Evolutionary conservation across 2,329 filamentous ascomycete genomes (phyloP), one percentile per base, ranked within the genome.

Genomic region (Dactylellina leptospora): DNA sequence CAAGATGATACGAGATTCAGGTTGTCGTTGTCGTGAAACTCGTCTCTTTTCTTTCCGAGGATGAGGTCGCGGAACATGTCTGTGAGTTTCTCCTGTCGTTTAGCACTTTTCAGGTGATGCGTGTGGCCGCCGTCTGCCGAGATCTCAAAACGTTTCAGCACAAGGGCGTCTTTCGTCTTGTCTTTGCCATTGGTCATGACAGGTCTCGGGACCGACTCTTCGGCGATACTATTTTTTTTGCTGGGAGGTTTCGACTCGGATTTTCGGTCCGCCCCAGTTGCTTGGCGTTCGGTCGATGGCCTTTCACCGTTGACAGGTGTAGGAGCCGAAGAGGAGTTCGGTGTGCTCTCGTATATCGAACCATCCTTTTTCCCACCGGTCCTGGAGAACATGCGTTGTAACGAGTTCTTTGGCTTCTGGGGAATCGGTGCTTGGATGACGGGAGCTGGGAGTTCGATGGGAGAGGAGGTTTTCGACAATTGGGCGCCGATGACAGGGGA

Each of bases 1-100:
- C 93, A 97, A 76, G 87, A 93, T 25, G 93, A 95, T 82, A 97
- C 95, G 62, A 99, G 85, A 5, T 93, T 97, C 47, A 97, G 82
- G 78, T 91, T 87, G 73, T 95, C 90, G 25, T 85, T 84, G 74
- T 87, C 84, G 44, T 83, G 80, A 2, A 88, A 84, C 11, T 86
- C 84, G 13, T 86, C 84, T 78, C 90, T 90, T 81, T 91, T 93
- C 80, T 90, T 92, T 74, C 91, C 92, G 64, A 84, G 83, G 58
- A 97, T 85, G 76, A 97, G 86, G 76, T 89, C 88, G 76, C 92
- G 90, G 80, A 96, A 89, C 87, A 97, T 91, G 79, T 96, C 92
- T 18, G 90, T 89, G 62, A 99, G 84, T 81, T 97, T 97, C 81
- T 99, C 93, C 80, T 99, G 93, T 64, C 95, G 87, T 79, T 91